Base-by-base conservation (phyloP, 371 early-diverging fungal species). In the Lichtheimia ornata region DNA sequence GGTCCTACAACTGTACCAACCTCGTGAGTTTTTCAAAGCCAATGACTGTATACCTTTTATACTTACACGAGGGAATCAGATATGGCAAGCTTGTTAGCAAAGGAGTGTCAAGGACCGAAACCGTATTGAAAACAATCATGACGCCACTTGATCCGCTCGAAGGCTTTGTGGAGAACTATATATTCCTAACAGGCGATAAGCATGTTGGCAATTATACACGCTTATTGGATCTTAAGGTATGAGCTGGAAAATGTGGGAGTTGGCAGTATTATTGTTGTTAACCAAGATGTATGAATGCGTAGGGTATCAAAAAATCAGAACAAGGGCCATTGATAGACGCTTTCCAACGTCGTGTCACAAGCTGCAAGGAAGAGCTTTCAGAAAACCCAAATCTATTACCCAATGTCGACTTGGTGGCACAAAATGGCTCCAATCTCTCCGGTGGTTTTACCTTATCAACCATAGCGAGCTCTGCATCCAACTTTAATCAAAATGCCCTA, bases 51-150 rank as follows among this genome's bases (percentile, higher is more conserved):
- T 52, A 15, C 20, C 2, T 27, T 6, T 6, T 25, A 43, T 20
- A 35, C 9, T 35, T 6, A 35, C 11, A 11, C 9, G 35, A 5
- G n/a, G 11, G 20, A 47, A 47, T 27, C 53, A 89, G 90, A 14
- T 97, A 90, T 65, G 64, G 84, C 44, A 92, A 93, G 54, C 83
- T 97, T 57, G 88, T 97, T 11, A 88, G 83, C 43, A 85, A 83
- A 67, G 92, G 94, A 1, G 79, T 96, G 14, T 74, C 88, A 24
- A 90, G 86, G 56, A 78, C 90, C 17, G 97, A 97, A 72, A 85
- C 89, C 22, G 77, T 96, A 18, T 77, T 97, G 5, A 97, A 97
- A 71, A 90, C 92, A 1, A 82, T 94, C n/a, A 81, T 97, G 84
- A 87, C 92, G 3, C 92, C 96, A 0, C 78, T 76, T 30, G 94